phyloP scores from a whole-genome alignment of 2,329 filamentous ascomycete species.

The Scortechinia acanthostroma region DNA sequence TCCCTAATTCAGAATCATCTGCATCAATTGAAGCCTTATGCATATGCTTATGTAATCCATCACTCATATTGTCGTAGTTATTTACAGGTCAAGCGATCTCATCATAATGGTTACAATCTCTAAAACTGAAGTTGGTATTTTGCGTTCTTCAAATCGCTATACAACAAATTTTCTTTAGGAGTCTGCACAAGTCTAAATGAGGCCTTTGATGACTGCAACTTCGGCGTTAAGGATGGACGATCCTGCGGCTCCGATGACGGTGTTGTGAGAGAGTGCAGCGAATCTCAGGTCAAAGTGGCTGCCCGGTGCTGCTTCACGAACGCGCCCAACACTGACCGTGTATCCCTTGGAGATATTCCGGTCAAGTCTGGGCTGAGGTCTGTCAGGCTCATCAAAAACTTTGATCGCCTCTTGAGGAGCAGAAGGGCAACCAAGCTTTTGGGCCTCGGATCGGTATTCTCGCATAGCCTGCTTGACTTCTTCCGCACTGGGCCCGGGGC shows the following conservation, averaged over 20 bases:
- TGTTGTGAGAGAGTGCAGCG: slow-evolving; percentile 1
- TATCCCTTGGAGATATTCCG: slow-evolving; percentile 7
- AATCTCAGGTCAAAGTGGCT: slow-evolving; percentile 1
- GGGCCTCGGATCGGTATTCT: slow-evolving; percentile 7
- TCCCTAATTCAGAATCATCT: neutral
- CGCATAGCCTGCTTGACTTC: slow-evolving; percentile 6
- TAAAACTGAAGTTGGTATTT: too few relatives aligned
- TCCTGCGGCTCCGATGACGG: slow-evolving; percentile 2
- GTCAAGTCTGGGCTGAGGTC: slow-evolving; percentile 9
- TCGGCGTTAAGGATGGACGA: slow-evolving; percentile 2
- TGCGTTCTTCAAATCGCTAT: neutral
- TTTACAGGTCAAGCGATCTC: too few relatives aligned
- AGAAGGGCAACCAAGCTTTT: slow-evolving; percentile 7
- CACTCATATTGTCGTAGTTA: too few relatives aligned
- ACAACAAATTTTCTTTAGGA: too few relatives aligned
- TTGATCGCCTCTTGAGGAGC: slow-evolving; percentile 7
- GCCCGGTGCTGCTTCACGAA: neutral
- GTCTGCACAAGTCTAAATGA: neutral
- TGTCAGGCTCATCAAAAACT: slow-evolving; percentile 8
- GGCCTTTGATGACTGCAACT: slow-evolving; percentile 1
- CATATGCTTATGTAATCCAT: too few relatives aligned
- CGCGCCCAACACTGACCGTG: slow-evolving; percentile 1
- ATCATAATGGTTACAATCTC: too few relatives aligned
- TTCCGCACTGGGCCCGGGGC: slow-evolving; percentile 4
- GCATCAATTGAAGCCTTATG: too few relatives aligned